Conservation (phyloP, 2,329 filamentous ascomycete species). For the Fusarium incarnatum region DNA sequence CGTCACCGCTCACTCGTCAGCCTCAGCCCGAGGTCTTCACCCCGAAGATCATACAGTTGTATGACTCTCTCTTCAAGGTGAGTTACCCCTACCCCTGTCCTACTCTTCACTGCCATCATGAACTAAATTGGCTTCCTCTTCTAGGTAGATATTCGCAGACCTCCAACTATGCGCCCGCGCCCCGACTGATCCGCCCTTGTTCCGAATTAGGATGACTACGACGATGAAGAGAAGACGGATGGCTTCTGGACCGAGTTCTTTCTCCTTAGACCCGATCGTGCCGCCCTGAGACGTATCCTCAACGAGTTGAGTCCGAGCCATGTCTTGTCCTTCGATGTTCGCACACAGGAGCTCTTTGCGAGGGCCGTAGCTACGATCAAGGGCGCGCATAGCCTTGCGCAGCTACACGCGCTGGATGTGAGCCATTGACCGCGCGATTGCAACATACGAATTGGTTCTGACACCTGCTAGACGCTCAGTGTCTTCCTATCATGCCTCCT, state of each 20-base stretch:
- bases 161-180: slow-evolving; percentile 28
- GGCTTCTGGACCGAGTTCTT: slow-evolving; percentile 99
- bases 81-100: neutral
- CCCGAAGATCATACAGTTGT: slow-evolving; percentile 92
- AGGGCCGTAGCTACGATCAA: slow-evolving; percentile 78
- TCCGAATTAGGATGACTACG: slow-evolving; percentile 67
- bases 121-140: slow-evolving; percentile 35
- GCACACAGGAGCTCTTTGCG: slow-evolving; percentile 82
- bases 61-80: slow-evolving; percentile 84
- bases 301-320: slow-evolving; percentile 78
- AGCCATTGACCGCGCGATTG: slow-evolving; percentile 48
- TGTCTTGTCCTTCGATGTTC: slow-evolving; percentile 79
- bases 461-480: slow-evolving; percentile 77
- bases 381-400: slow-evolving; percentile 68
- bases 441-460: slow-evolving; percentile 51
- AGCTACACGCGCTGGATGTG: slow-evolving; percentile 89
- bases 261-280: slow-evolving; percentile 82
- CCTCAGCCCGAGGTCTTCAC: slow-evolving; percentile 89
- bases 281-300: slow-evolving; percentile 75
- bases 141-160: slow-evolving; percentile 45
- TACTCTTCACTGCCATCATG: slow-evolving; percentile 32
- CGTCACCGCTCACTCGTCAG: slow-evolving; percentile 93
- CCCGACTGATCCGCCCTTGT: slow-evolving; percentile 47
- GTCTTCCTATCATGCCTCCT: slow-evolving; percentile 86
- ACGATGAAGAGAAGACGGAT: slow-evolving; percentile 78